A percentile compares a stretch with the other conserved stretches of the same genome.
These are phyloP conservation scores for Amyloporia xantha DNA, from an alignment of 768 basidiomycete species.

Conservation along the genomic window DNA sequence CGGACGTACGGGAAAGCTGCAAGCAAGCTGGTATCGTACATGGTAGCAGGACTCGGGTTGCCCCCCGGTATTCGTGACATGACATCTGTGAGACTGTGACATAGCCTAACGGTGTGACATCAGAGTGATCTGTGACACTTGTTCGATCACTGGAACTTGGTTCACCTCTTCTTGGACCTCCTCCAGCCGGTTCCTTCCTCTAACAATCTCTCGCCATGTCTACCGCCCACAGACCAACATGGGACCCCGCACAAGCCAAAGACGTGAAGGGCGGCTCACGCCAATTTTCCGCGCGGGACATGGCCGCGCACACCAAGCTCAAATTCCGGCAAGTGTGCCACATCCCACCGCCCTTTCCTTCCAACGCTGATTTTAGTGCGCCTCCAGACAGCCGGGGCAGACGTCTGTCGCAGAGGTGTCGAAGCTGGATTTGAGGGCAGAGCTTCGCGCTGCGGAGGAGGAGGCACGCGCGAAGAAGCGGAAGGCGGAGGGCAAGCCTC, in stretches of 20 bases:
- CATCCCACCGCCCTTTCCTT: background rate
- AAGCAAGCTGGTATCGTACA: no score
- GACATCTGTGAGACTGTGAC: no score
- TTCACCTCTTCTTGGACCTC: no score
- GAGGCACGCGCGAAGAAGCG: slow-evolving; percentile 86
- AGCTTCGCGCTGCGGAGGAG: slow-evolving; percentile 80
- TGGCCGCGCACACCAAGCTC: slow-evolving; percentile 94
- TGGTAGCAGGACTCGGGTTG: no score
- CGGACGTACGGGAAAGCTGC: no score
- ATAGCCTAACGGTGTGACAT: no score
- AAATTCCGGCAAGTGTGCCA: slow-evolving; percentile 75
- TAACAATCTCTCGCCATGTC: no score
- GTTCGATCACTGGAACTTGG: no score
- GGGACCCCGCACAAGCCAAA: slow-evolving; percentile 93
- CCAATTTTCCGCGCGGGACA: slow-evolving; percentile 88
- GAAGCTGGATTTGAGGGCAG: slow-evolving; percentile 73
- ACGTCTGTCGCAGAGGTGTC: slow-evolving; percentile 72
- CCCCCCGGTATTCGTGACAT: no score
- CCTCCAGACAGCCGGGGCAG: slow-evolving; percentile 83
- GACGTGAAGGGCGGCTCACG: slow-evolving; percentile 90
- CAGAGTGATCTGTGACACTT: no score
- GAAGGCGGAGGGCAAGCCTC: slow-evolving; percentile 72
- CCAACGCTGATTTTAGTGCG: background rate
- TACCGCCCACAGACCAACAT: slow-evolving; percentile 91
- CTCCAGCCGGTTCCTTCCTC: no score